These are phyloP conservation scores for Herpetomonas muscarum DNA, from an alignment of 208 protist genomes.

Conservation along the genomic window DNA sequence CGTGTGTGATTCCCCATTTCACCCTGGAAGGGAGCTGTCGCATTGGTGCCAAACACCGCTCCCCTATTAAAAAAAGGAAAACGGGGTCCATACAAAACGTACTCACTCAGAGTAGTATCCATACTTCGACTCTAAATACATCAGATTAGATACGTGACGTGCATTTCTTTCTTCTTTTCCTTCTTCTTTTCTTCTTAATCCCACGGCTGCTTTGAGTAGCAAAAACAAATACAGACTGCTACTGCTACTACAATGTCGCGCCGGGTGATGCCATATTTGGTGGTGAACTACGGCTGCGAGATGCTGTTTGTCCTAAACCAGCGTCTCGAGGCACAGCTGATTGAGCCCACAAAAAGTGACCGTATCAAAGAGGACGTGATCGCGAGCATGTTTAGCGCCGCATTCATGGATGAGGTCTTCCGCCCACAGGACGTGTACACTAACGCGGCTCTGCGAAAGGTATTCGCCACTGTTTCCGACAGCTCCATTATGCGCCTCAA, in stretches of 20 bases:
- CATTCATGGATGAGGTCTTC: conserved; percentile 86
- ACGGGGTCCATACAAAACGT: too few relatives aligned
- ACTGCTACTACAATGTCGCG: conserved; percentile 61
- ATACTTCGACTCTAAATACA: too few relatives aligned
- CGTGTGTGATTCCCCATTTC: too few relatives aligned
- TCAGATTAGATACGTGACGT: too few relatives aligned
- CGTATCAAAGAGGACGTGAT: conserved; percentile 74
- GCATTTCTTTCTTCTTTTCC: conserved; percentile 5
- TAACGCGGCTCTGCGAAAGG: conserved; percentile 32
- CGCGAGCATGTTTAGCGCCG: conserved; percentile 56
- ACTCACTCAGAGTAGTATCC: too few relatives aligned
- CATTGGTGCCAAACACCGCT: too few relatives aligned
- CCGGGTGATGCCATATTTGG: conserved; percentile 79
- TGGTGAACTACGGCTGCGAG: conserved; percentile 90
- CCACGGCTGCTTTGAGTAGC: not conserved
- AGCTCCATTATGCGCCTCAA: conserved; percentile 87
- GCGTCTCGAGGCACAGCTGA: conserved; percentile 79
- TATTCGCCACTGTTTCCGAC: conserved; percentile 80
- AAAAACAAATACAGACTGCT: not conserved
- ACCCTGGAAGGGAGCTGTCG: too few relatives aligned
- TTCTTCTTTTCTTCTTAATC: conserved; percentile 5
- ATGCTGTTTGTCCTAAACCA: conserved; percentile 92
- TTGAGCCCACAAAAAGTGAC: conserved; percentile 39
- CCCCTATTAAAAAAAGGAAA: too few relatives aligned
- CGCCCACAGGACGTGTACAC: conserved; percentile 81